A percentile compares a stretch with the other conserved stretches of the same genome.
Evolutionary conservation across 116 monocot genomes (phyloP).

Genomic region (Cymodocea nodosa): DNA sequence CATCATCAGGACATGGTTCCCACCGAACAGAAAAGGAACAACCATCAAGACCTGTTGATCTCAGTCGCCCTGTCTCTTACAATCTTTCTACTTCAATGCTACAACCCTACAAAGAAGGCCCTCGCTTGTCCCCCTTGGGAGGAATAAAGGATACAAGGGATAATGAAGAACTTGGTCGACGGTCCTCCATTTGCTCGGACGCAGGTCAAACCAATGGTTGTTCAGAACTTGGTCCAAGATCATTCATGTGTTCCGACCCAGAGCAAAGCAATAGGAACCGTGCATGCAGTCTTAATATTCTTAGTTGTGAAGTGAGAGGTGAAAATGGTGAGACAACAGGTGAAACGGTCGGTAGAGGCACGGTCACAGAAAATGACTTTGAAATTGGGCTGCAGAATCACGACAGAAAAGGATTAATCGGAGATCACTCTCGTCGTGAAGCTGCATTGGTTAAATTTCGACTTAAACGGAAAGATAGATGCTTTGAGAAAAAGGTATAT

Average conservation of each 20-base stretch:
- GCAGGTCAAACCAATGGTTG: slow-evolving; percentile 2
- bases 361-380: slow-evolving; percentile 33
- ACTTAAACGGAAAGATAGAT: slow-evolving; percentile 79
- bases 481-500: slow-evolving; percentile 92
- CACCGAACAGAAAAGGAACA: slow-evolving; percentile 9
- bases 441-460: slow-evolving; percentile 87
- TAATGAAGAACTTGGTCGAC: background rate
- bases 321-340: slow-evolving; percentile 25
- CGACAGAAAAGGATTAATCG: slow-evolving; percentile 14
- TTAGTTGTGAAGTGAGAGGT: slow-evolving; percentile 17
- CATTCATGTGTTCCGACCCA: background rate
- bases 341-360: slow-evolving; percentile 12
- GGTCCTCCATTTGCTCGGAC: background rate
- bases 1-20: slow-evolving; percentile 13
- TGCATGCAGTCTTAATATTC: background rate
- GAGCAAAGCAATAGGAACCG: slow-evolving; percentile 14
- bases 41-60: slow-evolving; percentile 11
- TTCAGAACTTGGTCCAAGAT: background rate
- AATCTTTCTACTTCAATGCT: slow-evolving; percentile 10
- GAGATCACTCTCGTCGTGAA: slow-evolving; percentile 40
- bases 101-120: slow-evolving; percentile 13
- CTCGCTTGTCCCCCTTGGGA: slow-evolving; percentile 4
- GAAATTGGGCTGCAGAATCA: slow-evolving; percentile 30
- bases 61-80: slow-evolving; percentile 3
- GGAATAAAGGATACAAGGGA: slow-evolving; percentile 5